phyloP scores from a whole-genome alignment of 139 green algal species.

The Coelastrella sp. region DNA sequence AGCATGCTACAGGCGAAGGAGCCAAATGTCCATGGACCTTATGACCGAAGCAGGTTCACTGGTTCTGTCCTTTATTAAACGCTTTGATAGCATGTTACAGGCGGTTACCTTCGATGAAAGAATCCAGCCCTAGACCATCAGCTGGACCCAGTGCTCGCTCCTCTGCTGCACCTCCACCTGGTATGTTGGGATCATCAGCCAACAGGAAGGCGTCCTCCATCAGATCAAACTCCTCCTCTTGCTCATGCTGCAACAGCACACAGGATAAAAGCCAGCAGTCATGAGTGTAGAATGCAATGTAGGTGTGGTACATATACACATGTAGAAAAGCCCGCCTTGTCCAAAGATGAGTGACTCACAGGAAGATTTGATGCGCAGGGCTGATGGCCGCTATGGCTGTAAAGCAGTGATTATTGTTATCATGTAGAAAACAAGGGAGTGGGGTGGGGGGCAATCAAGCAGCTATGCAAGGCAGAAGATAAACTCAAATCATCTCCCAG shows the following conservation, averaged over 20 bases:
- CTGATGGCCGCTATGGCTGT: no score
- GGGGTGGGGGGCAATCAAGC: no score
- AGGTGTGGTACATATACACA: no score
- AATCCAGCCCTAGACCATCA: conserved; percentile 3
- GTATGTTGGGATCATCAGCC: conserved; percentile 25
- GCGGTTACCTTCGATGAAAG: conserved; percentile 22
- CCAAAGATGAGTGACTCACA: no score
- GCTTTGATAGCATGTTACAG: not conserved
- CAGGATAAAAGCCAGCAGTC: no score
- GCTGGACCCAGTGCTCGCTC: not conserved
- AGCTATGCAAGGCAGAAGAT: no score
- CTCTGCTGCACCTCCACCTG: not conserved
- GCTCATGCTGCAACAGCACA: conserved; percentile 6
- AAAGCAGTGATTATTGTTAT: no score
- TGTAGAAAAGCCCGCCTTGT: no score
- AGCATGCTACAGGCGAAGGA: not conserved
- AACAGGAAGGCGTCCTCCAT: conserved; percentile 39
- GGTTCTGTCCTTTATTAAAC: no score
- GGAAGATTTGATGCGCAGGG: no score
- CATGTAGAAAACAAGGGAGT: no score
- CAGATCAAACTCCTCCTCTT: conserved; percentile 36
- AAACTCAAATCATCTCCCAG: no score
- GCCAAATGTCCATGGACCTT: not conserved
- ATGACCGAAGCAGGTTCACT: not conserved
- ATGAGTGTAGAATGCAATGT: not conserved